phyloP scores from a whole-genome alignment of 2,329 filamentous ascomycete genomes.

The Huntiella bhutanensis region DNA sequence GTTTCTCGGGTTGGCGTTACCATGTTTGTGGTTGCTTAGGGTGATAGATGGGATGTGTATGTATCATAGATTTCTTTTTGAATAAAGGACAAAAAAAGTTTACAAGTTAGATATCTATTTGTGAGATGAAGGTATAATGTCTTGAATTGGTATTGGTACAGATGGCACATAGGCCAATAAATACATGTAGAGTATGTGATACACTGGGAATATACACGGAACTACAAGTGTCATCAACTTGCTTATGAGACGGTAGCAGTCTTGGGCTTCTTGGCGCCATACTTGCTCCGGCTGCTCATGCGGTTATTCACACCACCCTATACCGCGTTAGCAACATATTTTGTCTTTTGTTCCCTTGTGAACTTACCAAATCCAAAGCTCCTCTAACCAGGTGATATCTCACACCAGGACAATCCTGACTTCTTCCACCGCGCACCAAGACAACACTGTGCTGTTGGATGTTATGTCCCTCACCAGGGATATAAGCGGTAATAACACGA shows the following conservation, averaged over 20 bases:
- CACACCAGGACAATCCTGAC: constrained; percentile 96
- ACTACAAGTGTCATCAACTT: not conserved
- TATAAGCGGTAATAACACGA: constrained; percentile 77
- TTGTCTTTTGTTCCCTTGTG: not conserved
- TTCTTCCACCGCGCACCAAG: constrained; percentile 76
- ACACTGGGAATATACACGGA: no score
- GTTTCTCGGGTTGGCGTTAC: constrained; percentile 8
- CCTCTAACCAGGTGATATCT: constrained; percentile 86
- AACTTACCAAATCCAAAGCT: constrained; percentile 73
- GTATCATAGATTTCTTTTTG: constrained; percentile 6
- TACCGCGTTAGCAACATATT: not conserved
- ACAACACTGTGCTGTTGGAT: constrained; percentile 98
- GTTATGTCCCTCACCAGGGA: constrained; percentile 94
- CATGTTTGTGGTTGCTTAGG: constrained; percentile 1
- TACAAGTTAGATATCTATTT: no score
- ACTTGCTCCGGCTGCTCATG: constrained; percentile 77
- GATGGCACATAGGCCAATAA: no score
- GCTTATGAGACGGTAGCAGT: constrained; percentile 37
- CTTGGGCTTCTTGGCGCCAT: constrained; percentile 98
- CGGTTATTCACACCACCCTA: constrained; percentile 82
- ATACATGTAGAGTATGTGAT: no score
- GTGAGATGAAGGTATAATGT: no score
- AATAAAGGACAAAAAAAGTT: not conserved
- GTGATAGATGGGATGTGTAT: not conserved
- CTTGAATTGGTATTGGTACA: no score